Conservation (phyloP, 306 rosid genomes). For the Carpinus fangiana region DNA sequence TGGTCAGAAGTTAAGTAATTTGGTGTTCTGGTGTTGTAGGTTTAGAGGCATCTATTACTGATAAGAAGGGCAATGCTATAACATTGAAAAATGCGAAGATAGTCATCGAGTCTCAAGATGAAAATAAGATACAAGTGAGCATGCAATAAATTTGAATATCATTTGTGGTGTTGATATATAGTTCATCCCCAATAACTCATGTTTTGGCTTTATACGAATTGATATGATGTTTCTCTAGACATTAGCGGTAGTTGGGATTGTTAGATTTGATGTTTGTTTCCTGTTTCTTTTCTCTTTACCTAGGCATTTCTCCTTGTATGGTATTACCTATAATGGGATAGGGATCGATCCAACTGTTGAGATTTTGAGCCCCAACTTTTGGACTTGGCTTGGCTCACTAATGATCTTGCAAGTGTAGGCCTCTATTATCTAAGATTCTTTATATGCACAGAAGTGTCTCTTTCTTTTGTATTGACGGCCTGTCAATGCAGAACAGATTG, state of each 20-base stretch:
- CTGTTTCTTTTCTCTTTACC: not conserved
- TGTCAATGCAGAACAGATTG: not conserved
- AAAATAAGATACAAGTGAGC: conserved; percentile 65
- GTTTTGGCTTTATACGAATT: conserved; percentile 16
- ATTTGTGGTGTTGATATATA: not conserved
- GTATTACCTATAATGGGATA: not conserved
- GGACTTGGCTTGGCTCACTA: not conserved
- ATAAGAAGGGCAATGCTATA: conserved; percentile 37
- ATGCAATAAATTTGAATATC: not conserved
- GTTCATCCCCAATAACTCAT: not conserved
- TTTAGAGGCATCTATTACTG: conserved; percentile 68
- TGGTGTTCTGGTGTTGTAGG: conserved; percentile 45
- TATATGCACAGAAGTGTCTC: not conserved
- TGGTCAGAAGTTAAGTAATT: conserved; percentile 1
- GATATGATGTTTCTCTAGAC: not conserved
- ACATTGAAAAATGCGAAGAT: conserved; percentile 47
- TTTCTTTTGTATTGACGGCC: not conserved
- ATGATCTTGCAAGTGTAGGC: not conserved
- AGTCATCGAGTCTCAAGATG: conserved; percentile 57
- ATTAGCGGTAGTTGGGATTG: not conserved
- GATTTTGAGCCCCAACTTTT: not conserved
- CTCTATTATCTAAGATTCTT: not conserved
- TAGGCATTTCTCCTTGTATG: not conserved
- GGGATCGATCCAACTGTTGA: not conserved
- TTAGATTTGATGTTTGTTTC: not conserved